A percentile compares a stretch with the other conserved stretches of the same genome.
These are phyloP conservation scores for Gillenia trifoliata DNA, from an alignment of 306 rosid species.

Conservation along the genomic window DNA sequence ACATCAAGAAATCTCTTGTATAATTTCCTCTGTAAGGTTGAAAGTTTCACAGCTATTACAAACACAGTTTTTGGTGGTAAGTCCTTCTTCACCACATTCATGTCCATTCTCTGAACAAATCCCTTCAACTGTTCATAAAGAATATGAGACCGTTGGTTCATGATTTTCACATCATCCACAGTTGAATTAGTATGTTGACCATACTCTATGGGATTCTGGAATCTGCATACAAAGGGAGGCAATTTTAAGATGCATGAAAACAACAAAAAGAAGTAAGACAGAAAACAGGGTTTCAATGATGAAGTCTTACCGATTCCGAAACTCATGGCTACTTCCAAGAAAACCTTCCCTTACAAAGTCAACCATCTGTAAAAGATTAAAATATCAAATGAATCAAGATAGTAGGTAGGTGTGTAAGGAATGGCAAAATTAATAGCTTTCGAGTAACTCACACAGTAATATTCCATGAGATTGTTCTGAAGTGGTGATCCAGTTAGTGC, in stretches of 20 bases:
- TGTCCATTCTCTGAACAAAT: constrained; percentile 97
- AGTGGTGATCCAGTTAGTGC: constrained; percentile 98
- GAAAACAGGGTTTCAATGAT: constrained; percentile 23
- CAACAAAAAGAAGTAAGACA: constrained; percentile 3
- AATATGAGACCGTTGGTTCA: constrained; percentile 98
- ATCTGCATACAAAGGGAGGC: constrained; percentile 49
- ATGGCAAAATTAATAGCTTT: background rate
- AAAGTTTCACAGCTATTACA: constrained; percentile 90
- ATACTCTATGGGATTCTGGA: constrained; percentile 94
- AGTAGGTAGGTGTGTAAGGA: background rate
- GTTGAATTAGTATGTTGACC: constrained; percentile 99
- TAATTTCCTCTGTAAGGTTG: constrained; percentile 81
- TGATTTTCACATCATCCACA: constrained; percentile 78
- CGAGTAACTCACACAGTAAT: constrained; percentile 78
- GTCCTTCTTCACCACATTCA: constrained; percentile 92
- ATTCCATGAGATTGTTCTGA: constrained; percentile 99
- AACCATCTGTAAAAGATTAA: constrained; percentile 74
- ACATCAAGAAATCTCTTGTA: constrained; percentile 90
- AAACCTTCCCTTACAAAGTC: constrained; percentile 99
- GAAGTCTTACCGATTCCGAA: constrained; percentile 82
- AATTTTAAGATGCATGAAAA: constrained; percentile 10
- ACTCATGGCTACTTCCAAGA: constrained; percentile 99
- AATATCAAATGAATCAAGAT: constrained; percentile 8
- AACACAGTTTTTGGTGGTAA: constrained; percentile 97
- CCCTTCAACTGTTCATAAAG: constrained; percentile 89